A percentile compares a stretch with the other conserved stretches of the same genome.
Evolutionary conservation across 2,329 filamentous ascomycete species (phyloP).

Genomic region (Pseudogymnoascus sp.): DNA sequence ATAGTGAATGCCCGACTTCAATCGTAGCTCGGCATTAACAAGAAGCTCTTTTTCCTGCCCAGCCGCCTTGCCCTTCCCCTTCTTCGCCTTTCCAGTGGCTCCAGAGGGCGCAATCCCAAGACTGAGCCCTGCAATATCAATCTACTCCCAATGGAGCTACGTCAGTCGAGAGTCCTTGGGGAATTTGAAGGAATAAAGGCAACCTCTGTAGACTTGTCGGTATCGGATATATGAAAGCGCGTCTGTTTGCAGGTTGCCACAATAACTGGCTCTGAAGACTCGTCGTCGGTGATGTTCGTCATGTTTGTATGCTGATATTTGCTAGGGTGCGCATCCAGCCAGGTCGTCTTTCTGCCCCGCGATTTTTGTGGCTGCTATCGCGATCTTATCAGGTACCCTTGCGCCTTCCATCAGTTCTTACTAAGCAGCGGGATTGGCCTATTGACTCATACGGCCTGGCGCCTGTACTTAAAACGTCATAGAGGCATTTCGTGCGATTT

Average conservation of each 20-base stretch:
- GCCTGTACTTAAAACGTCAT: background rate
- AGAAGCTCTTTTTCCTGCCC: conserved; percentile 58
- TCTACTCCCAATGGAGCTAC: conserved; percentile 62
- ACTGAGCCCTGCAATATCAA: conserved; percentile 50
- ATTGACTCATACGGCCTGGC: conserved; percentile 3
- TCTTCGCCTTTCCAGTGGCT: conserved; percentile 39
- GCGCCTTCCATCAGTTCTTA: background rate
- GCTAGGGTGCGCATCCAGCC: background rate
- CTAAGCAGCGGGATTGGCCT: background rate
- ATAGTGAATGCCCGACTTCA: conserved; percentile 69
- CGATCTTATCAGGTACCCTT: conserved; percentile 8
- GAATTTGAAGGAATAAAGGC: background rate
- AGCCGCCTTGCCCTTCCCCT: conserved; percentile 35
- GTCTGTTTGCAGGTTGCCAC: conserved; percentile 28
- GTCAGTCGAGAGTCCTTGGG: background rate
- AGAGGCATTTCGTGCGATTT: background rate
- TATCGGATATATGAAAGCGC: conserved; percentile 28
- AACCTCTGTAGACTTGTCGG: conserved; percentile 15
- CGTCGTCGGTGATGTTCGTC: background rate
- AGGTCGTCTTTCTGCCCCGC: conserved; percentile 3
- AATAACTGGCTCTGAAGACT: conserved; percentile 16
- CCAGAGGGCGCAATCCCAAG: conserved; percentile 38
- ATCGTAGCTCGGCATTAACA: conserved; percentile 57
- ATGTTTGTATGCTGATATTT: background rate
- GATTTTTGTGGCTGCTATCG: conserved; percentile 4